Evolutionary conservation across 371 early-diverging fungal genomes (phyloP).

Genomic region (Mortierella sp.): DNA sequence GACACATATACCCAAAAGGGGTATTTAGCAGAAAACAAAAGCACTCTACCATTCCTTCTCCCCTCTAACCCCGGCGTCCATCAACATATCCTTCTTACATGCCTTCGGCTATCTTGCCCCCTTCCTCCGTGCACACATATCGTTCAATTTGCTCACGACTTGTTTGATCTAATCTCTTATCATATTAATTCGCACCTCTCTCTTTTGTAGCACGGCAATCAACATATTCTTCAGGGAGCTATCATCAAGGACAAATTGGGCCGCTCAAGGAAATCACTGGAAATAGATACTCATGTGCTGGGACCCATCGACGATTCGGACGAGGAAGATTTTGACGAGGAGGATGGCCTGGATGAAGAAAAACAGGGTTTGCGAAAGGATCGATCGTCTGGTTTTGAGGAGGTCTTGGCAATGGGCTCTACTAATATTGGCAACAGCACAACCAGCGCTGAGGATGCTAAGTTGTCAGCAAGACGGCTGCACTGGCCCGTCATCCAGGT

Average conservation of each 20-base stretch:
- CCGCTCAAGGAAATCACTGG: constrained; percentile 6
- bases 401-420: not conserved
- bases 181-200: not conserved
- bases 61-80: not conserved
- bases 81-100: not conserved
- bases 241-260: not conserved
- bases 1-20: not conserved
- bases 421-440: not conserved
- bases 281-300: constrained; percentile 10
- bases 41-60: not conserved
- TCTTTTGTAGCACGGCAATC: not conserved
- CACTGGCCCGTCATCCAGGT: constrained; percentile 69
- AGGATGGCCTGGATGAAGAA: constrained; percentile 33
- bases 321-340: constrained; percentile 15
- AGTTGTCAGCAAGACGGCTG: constrained; percentile 44
- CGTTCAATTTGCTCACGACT: not conserved
- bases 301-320: constrained; percentile 8
- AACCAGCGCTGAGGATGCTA: constrained; percentile 21
- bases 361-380: constrained; percentile 32
- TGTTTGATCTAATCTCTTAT: not conserved
- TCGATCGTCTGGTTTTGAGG: constrained; percentile 7
- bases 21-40: not conserved
- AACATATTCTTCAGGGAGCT: not conserved
- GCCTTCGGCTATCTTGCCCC: not conserved
- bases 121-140: not conserved